These are phyloP conservation scores for Beauveria brongniartii DNA, from an alignment of 2,329 filamentous ascomycete genomes.

Conservation along the genomic window DNA sequence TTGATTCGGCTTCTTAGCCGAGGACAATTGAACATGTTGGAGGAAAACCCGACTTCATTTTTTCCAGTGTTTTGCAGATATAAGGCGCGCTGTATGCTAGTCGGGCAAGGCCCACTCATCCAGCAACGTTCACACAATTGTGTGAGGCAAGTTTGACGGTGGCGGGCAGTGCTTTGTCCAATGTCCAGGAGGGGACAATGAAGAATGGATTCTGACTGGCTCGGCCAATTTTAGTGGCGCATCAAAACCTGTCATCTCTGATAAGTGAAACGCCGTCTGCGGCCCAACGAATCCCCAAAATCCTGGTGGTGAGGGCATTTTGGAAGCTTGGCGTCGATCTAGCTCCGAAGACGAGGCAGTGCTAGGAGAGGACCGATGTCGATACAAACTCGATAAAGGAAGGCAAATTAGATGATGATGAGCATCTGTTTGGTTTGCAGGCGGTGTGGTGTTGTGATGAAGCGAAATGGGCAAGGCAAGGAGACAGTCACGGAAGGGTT, in stretches of 20 bases:
- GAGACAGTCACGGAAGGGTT: too few species aligned
- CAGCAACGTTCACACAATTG: background rate
- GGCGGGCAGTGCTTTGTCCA: background rate
- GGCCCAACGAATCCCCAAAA: background rate
- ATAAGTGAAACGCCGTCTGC: background rate
- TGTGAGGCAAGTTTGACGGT: background rate
- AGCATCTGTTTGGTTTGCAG: background rate
- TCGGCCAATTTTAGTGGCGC: background rate
- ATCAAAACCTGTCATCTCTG: background rate
- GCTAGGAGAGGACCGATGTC: background rate
- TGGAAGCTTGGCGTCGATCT: background rate
- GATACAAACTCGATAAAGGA: background rate
- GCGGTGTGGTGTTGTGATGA: background rate
- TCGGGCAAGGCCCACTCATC: background rate
- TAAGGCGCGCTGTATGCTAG: background rate
- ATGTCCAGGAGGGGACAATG: background rate
- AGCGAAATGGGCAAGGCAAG: background rate
- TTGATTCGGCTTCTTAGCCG: background rate
- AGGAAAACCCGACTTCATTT: background rate
- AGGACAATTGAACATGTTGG: background rate
- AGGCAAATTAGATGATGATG: background rate
- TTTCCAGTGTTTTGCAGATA: conserved; percentile 1
- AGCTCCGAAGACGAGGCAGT: background rate
- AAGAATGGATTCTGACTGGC: background rate
- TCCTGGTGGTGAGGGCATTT: background rate